Evolutionary conservation across 257 asterid species (phyloP).

Genomic region (Solanum habrochaites): DNA sequence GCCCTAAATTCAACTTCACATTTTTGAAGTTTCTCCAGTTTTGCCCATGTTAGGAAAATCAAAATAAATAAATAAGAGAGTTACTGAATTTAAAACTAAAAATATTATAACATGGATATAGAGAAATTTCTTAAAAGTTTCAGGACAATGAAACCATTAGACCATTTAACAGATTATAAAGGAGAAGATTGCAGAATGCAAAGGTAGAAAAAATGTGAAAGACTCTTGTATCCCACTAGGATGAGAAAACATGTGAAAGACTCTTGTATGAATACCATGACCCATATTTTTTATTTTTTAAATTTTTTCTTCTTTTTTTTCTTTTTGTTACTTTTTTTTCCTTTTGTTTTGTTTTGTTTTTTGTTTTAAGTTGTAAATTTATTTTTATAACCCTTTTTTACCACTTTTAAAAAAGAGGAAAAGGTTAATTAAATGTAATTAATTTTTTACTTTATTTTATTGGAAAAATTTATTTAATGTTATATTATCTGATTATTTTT

Average conservation of each 20-base stretch:
- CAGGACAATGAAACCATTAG: not conserved
- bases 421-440: not conserved
- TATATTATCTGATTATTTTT: not conserved
- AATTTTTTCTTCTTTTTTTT: rapidly evolving
- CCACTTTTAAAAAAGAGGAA: not conserved
- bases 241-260: not conserved
- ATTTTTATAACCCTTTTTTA: too few relatives aligned
- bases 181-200: not conserved
- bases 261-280: not conserved
- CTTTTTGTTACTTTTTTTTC: too few relatives aligned
- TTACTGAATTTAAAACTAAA: not conserved
- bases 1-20: too few relatives aligned
- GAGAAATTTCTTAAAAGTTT: not conserved
- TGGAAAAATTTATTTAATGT: not conserved
- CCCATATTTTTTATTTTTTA: not conserved
- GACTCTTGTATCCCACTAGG: not conserved
- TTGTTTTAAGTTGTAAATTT: too few relatives aligned
- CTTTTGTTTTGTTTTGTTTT: too few relatives aligned
- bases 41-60: constrained; percentile 17
- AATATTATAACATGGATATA: too few relatives aligned
- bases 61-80: not conserved
- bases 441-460: not conserved
- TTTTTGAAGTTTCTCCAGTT: not conserved
- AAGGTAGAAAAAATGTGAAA: not conserved
- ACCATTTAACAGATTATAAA: not conserved